Conservation (phyloP, 805 yeast species). For the Spathaspora arborariae region DNA sequence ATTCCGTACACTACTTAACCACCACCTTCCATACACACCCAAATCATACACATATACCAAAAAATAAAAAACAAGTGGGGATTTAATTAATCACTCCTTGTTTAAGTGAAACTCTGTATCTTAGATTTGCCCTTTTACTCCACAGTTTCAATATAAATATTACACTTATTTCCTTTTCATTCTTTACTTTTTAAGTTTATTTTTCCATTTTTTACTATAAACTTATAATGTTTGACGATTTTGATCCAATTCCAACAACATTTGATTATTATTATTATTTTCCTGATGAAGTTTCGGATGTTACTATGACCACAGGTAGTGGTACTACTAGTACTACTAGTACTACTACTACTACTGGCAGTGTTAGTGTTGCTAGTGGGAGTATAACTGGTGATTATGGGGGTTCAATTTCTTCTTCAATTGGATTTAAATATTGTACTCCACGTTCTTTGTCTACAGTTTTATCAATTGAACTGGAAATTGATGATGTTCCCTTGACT, state of each 20-base stretch:
- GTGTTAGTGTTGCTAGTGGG: not conserved
- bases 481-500: conserved; percentile 9
- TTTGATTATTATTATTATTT: not conserved
- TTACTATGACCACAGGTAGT: not conserved
- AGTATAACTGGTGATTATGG: not conserved
- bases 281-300: not conserved
- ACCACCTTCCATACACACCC: not conserved
- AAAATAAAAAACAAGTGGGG: not conserved
- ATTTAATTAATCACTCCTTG: no score
- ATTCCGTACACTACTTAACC: not conserved
- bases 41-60: not conserved
- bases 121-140: not conserved
- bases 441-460: conserved; percentile 16
- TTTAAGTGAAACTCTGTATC: not conserved
- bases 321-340: not conserved
- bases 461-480: conserved; percentile 12
- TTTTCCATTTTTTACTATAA: no score
- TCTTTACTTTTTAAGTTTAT: not conserved
- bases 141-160: not conserved
- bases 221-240: conserved; percentile 2
- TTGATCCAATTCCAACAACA: conserved; percentile 1
- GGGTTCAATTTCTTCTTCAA: not conserved
- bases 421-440: conserved; percentile 13
- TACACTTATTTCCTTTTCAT: not conserved
- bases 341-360: not conserved